Evolutionary conservation across 805 yeast species (phyloP).

Genomic region (Pichia californica): DNA sequence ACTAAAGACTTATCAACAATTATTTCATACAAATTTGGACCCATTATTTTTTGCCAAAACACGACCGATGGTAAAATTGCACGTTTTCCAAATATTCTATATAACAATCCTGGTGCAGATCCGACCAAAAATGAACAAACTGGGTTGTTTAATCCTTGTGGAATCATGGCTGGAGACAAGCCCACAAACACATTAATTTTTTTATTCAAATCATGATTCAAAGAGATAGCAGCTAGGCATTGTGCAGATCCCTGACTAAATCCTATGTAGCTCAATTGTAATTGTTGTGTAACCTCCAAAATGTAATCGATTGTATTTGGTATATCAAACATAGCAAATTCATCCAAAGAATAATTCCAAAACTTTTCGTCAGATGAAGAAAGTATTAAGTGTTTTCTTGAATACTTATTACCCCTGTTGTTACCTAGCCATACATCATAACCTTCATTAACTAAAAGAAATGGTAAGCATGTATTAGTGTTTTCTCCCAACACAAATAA

Average conservation of each 20-base stretch:
- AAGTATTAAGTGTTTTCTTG: slow-evolving; percentile 60
- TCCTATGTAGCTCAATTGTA: slow-evolving; percentile 64
- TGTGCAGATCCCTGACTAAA: slow-evolving; percentile 95
- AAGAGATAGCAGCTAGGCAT: slow-evolving; percentile 73
- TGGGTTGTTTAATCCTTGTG: slow-evolving; percentile 61
- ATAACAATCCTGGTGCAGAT: slow-evolving; percentile 69
- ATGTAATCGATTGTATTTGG: slow-evolving; percentile 79
- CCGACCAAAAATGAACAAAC: slow-evolving; percentile 47
- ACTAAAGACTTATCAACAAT: slow-evolving; percentile 41
- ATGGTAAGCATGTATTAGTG: slow-evolving; percentile 53
- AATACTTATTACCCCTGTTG: slow-evolving; percentile 86
- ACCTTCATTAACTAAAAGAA: slow-evolving; percentile 67
- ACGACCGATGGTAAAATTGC: slow-evolving; percentile 70
- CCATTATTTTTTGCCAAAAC: slow-evolving; percentile 48
- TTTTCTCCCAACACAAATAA: slow-evolving; percentile 43
- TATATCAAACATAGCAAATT: slow-evolving; percentile 84
- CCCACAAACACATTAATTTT: slow-evolving; percentile 61
- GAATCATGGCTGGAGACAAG: slow-evolving; percentile 91
- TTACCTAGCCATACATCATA: slow-evolving; percentile 95
- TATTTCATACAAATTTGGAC: slow-evolving; percentile 41
- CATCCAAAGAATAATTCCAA: slow-evolving; percentile 91
- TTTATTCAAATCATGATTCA: slow-evolving; percentile 56
- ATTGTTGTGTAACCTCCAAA: slow-evolving; percentile 40
- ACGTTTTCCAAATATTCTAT: slow-evolving; percentile 63
- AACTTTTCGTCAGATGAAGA: slow-evolving; percentile 41